Conservation (phyloP, 73 alveolate species). For the Paramecium primaurelia region DNA sequence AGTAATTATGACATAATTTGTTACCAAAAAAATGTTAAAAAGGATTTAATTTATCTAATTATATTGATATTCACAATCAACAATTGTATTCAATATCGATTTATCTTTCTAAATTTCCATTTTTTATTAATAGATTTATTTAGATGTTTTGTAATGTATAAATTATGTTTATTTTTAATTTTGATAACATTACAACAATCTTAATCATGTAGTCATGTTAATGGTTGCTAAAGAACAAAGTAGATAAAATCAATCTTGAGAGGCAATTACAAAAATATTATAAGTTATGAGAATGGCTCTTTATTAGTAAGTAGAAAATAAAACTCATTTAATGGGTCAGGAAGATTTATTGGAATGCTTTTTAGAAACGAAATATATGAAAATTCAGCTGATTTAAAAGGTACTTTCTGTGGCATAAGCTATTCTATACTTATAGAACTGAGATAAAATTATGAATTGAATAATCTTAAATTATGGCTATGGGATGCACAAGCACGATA, state of each 20-base stretch:
- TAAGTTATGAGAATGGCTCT: neutral
- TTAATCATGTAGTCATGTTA: neutral
- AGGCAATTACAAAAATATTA: neutral
- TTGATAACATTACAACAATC: neutral
- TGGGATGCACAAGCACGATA: neutral
- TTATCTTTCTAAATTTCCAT: neutral
- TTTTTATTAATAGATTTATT: neutral
- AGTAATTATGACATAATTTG: too few species aligned
- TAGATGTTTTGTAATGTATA: neutral
- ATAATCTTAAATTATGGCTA: neutral
- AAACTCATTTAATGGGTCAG: neutral
- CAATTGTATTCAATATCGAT: neutral
- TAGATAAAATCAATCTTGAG: neutral
- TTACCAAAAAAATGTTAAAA: too few species aligned
- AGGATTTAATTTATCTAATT: neutral
- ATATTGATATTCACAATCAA: neutral
- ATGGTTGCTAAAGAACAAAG: neutral
- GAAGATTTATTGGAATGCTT: neutral
- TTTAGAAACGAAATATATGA: neutral
- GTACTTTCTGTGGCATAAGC: neutral
- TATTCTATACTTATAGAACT: neutral
- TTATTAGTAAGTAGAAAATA: neutral
- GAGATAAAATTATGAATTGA: neutral
- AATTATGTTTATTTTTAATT: neutral
- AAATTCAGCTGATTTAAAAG: neutral